phyloP scores from a whole-genome alignment of 306 rosid genomes.

The Abrus precatorius region DNA sequence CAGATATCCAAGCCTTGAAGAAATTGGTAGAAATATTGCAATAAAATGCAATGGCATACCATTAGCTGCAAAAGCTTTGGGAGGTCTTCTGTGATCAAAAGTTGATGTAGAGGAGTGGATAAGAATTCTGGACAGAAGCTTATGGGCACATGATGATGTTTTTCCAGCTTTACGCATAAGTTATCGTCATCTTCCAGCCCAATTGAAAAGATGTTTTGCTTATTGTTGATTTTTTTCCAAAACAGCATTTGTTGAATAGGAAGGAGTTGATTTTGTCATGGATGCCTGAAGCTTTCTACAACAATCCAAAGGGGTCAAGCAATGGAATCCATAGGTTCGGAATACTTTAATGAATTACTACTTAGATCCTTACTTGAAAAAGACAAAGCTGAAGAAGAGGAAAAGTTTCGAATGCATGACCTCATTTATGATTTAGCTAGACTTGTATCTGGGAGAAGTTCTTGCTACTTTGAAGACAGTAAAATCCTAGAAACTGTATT shows the following conservation, averaged over 20 bases:
- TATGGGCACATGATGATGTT: slow-evolving; percentile 61
- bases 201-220: slow-evolving; percentile 46
- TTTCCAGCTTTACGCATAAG: slow-evolving; percentile 41
- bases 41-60: slow-evolving; percentile 60
- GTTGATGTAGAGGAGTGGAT: slow-evolving; percentile 53
- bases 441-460: slow-evolving; percentile 14
- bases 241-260: not conserved
- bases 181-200: slow-evolving; percentile 38
- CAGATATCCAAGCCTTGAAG: slow-evolving; percentile 35
- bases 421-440: slow-evolving; percentile 24
- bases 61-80: slow-evolving; percentile 57
- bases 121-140: slow-evolving; percentile 41
- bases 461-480: not conserved
- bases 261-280: slow-evolving; percentile 16
- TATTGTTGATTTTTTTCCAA: slow-evolving; percentile 48
- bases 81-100: slow-evolving; percentile 53
- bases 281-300: slow-evolving; percentile 34
- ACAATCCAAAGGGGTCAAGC: not conserved
- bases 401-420: slow-evolving; percentile 8
- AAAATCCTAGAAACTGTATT: not conserved
- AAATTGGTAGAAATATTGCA: slow-evolving; percentile 52
- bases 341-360: slow-evolving; percentile 3
- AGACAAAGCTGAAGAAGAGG: not conserved
- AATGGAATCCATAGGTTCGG: not conserved
- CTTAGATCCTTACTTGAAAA: slow-evolving; percentile 16